Base-by-base conservation (phyloP, 2,329 filamentous ascomycete genomes). In the Phialemoniopsis sp. region DNA sequence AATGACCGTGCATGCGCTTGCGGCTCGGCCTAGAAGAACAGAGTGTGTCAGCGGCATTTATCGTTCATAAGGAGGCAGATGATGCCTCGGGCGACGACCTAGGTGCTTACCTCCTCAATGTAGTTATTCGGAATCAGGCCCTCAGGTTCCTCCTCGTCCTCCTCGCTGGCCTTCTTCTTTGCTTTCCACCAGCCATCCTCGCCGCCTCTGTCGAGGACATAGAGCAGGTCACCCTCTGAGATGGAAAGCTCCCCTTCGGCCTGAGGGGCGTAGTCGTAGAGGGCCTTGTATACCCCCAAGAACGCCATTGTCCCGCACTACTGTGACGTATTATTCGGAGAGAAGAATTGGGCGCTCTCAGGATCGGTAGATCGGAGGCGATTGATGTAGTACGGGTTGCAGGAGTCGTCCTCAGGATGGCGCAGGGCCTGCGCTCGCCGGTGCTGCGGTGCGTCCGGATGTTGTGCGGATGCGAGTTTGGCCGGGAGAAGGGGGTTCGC, bases 101-200 rank as follows among this genome's bases (percentile, higher is more conserved):
- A 13, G 26, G 47, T 50, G 63, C 80, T 68, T 69, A 95, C 89
- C 82, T 94, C 82, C 70, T 96, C 85, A 41, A 98, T 76, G 61
- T 98, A 98, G 62, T 96, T 98, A 59, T 87, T 90, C 13, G 93
- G 93, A 43, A 98, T 83, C 57, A 96, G 67, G 44, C 90, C 90
- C 52, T 89, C 81, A 4, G 90, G 90, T 64, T 96, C 90, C 32
- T 95, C 90, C 32, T 95, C 89, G 32, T 95, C 89, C 29, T 90
- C 87, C 18, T 71, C 76, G 26, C 78, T 78, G 47, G 89, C 89
- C 68, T 84, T 88, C 73, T 94, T 95, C 73, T 95, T 95, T 35
- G 87, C 89, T 63, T 84, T 93, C 93, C 93, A 97, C 93, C 93
- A 97, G 59, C 89, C 66, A 82, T 80, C 76, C 28, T 87, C 82